Percentiles rank a stretch among this genome's conserved stretches.
Evolutionary conservation across 1,284 basidiomycete genomes (phyloP).

Genomic region (Caloboletus inedulis): DNA sequence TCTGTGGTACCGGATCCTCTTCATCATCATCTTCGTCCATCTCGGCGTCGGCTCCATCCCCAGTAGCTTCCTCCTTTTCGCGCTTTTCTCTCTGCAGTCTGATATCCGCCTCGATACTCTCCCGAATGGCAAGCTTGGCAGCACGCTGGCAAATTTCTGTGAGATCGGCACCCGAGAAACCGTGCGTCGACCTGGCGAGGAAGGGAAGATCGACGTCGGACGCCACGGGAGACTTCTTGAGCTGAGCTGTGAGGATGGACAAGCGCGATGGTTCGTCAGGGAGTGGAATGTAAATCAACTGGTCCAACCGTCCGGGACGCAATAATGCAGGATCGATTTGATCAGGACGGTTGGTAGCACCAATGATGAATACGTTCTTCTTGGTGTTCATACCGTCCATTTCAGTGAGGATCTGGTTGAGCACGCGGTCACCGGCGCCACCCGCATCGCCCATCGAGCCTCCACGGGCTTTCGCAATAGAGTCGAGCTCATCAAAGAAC

Average conservation of each 20-base stretch:
- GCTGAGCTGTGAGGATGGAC: slow-evolving; percentile 86
- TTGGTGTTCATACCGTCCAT: slow-evolving; percentile 99
- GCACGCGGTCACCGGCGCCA: slow-evolving; percentile 95
- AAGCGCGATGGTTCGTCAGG: slow-evolving; percentile 92
- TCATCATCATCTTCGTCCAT: slow-evolving; percentile 73
- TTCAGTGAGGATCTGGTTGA: slow-evolving; percentile 97
- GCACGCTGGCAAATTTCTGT: slow-evolving; percentile 99
- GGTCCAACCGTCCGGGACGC: slow-evolving; percentile 97
- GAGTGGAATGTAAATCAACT: slow-evolving; percentile 90
- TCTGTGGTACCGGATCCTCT: slow-evolving; percentile 96
- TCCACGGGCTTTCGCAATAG: slow-evolving; percentile 96
- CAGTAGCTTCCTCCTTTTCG: slow-evolving; percentile 69
- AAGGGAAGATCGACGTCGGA: slow-evolving; percentile 83
- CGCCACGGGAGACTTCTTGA: slow-evolving; percentile 92
- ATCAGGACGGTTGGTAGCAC: slow-evolving; percentile 98
- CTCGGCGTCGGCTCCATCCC: slow-evolving; percentile 57
- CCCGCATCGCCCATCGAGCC: slow-evolving; percentile 81
- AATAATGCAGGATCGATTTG: slow-evolving; percentile 97
- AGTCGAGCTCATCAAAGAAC: slow-evolving; percentile 99
- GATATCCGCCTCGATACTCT: slow-evolving; percentile 93
- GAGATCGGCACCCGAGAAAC: slow-evolving; percentile 99
- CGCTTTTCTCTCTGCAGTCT: slow-evolving; percentile 75
- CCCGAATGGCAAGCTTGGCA: slow-evolving; percentile 94
- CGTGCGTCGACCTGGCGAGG: slow-evolving; percentile 93
- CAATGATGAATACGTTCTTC: slow-evolving; percentile 99